phyloP scores from a whole-genome alignment of 108 stramenopile genomes.

The Nitzschia inconspicua region DNA sequence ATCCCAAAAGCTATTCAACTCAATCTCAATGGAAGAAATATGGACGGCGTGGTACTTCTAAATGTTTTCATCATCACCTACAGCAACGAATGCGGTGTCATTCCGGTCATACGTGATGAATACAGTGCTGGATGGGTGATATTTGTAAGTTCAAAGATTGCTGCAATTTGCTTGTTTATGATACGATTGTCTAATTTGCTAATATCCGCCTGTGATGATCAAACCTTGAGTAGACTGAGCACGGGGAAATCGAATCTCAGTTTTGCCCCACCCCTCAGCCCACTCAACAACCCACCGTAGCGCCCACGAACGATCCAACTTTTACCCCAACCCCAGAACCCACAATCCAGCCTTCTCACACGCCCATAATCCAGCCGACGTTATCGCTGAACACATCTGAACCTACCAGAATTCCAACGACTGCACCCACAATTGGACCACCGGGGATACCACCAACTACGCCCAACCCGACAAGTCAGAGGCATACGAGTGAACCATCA shows the following conservation, averaged over 20 bases:
- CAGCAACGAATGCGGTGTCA: conserved; percentile 24
- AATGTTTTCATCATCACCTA: conserved; percentile 29
- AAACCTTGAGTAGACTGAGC: no score
- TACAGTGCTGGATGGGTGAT: conserved; percentile 29
- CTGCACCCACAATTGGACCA: neutral
- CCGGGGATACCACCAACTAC: neutral
- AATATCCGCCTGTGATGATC: no score
- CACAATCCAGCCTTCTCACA: neutral
- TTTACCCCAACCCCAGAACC: neutral
- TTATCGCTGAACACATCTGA: neutral
- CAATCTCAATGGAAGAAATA: conserved; percentile 32
- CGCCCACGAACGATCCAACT: neutral
- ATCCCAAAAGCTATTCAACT: conserved; percentile 41
- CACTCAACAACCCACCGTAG: neutral
- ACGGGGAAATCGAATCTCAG: no score
- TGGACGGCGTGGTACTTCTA: conserved; percentile 12
- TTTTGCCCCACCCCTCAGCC: neutral
- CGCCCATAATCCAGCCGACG: neutral
- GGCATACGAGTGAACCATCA: neutral
- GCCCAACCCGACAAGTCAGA: neutral
- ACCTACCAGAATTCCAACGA: neutral
- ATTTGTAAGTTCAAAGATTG: conserved; percentile 26
- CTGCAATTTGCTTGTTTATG: neutral
- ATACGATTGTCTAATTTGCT: no score
- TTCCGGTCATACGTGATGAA: conserved; percentile 26